Conservation (phyloP, 2,329 filamentous ascomycete genomes). For the Tolypocladium sp. region DNA sequence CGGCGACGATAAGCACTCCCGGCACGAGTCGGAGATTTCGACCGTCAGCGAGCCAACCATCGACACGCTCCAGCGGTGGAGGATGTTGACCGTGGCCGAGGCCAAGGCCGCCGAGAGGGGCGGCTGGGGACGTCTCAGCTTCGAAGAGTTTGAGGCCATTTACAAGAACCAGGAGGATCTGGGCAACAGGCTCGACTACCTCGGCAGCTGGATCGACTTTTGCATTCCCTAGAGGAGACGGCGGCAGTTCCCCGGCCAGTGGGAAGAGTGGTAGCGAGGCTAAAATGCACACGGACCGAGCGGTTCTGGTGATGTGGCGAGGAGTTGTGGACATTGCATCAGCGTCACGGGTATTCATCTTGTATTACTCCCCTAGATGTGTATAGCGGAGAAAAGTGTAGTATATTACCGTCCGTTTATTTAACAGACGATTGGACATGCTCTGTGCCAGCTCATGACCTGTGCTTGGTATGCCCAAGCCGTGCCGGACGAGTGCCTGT, state of each 20-base stretch:
- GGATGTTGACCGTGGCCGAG: constrained; percentile 55
- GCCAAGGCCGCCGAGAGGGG: constrained; percentile 59
- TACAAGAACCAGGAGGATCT: constrained; percentile 59
- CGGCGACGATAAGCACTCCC: background rate
- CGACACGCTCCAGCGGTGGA: constrained; percentile 36
- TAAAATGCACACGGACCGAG: background rate
- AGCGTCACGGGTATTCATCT: background rate
- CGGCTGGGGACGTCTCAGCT: constrained; percentile 72
- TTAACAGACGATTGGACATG: background rate
- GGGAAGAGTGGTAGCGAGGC: background rate
- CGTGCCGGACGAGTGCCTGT: background rate
- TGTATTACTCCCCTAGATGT: background rate
- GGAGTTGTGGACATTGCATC: background rate
- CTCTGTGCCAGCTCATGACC: background rate
- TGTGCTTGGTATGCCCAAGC: background rate
- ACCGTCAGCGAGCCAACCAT: constrained; percentile 12
- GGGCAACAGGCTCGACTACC: constrained; percentile 62
- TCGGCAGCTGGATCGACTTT: constrained; percentile 86
- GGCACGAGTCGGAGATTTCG: background rate
- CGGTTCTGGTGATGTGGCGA: too few relatives aligned
- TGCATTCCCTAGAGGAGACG: constrained; percentile 46
- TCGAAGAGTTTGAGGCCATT: constrained; percentile 68
- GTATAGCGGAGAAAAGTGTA: background rate
- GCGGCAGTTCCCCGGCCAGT: background rate
- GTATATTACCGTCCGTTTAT: background rate